Evolutionary conservation across 2,329 filamentous ascomycete species (phyloP).

Genomic region (Fonsecaea pugnacius): DNA sequence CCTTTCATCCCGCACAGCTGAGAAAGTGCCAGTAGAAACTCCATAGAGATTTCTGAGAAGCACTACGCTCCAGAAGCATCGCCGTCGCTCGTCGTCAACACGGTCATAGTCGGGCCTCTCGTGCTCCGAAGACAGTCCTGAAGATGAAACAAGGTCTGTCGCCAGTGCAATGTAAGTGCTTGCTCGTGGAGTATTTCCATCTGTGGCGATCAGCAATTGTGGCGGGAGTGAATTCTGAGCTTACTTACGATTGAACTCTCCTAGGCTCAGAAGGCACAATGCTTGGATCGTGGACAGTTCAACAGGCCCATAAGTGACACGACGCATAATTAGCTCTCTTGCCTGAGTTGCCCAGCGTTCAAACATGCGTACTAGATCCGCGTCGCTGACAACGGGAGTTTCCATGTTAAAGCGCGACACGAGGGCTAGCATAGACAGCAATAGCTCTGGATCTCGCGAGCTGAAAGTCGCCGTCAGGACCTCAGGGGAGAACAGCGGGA

Average conservation of each 20-base stretch:
- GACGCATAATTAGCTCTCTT: conserved; percentile 46
- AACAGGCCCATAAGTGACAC: conserved; percentile 46
- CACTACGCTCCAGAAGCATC: conserved; percentile 51
- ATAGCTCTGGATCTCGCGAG: conserved; percentile 38
- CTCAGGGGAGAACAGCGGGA: conserved; percentile 40
- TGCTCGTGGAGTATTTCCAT: conserved; percentile 53
- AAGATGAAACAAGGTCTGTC: conserved; percentile 52
- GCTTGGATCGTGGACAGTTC: conserved; percentile 51
- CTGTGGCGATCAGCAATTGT: conserved; percentile 30
- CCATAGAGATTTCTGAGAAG: conserved; percentile 52
- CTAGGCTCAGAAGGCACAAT: conserved; percentile 48
- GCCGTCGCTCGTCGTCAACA: conserved; percentile 21
- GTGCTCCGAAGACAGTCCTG: conserved; percentile 49
- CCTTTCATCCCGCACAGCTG: conserved; percentile 27
- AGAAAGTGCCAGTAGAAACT: conserved; percentile 29
- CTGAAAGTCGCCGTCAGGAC: conserved; percentile 31
- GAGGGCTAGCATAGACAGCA: conserved; percentile 41
- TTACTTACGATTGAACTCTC: conserved; percentile 49
- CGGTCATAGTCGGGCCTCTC: conserved; percentile 2
- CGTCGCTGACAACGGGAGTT: neutral
- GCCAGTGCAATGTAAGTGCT: conserved; percentile 52
- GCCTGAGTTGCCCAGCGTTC: conserved; percentile 16
- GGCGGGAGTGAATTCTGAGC: neutral
- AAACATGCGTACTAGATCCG: neutral
- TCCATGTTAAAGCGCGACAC: conserved; percentile 39